Evolutionary conservation across 305 asterid species (phyloP).

Genomic region (Fraxinus sp.): DNA sequence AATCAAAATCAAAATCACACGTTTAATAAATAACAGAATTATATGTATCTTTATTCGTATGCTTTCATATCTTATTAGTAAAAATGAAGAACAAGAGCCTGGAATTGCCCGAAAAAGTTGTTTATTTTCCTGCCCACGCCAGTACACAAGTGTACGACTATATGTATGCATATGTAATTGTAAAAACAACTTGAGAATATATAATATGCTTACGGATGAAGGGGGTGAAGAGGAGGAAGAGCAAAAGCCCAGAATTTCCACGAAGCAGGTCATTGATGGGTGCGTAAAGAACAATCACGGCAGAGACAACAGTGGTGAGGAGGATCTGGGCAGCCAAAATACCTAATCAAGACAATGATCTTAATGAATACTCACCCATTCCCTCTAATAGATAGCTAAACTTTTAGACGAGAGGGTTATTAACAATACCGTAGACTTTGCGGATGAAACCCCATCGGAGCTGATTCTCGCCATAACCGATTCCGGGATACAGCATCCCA

Average conservation of each 20-base stretch:
- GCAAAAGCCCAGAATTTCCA: constrained; percentile 60
- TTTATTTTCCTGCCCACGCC: background rate
- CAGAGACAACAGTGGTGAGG: constrained; percentile 72
- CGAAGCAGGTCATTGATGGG: constrained; percentile 84
- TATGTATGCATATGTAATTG: background rate
- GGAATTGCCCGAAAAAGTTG: background rate
- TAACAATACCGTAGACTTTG: constrained; percentile 68
- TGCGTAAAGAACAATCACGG: constrained; percentile 62
- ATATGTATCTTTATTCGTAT: background rate
- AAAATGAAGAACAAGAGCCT: background rate
- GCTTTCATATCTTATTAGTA: background rate
- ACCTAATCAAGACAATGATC: background rate
- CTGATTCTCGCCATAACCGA: constrained; percentile 82
- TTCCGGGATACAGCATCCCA: constrained; percentile 67
- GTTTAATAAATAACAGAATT: background rate
- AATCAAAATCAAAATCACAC: background rate
- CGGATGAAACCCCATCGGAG: constrained; percentile 98
- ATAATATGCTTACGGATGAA: constrained; percentile 56
- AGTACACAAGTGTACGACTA: background rate
- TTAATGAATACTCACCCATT: background rate
- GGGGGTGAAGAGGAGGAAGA: constrained; percentile 73
- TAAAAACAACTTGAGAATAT: background rate
- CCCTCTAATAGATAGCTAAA: background rate
- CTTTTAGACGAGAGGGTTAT: background rate
- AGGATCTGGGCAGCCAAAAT: constrained; percentile 88